A percentile compares a stretch with the other conserved stretches of the same genome.
These are phyloP conservation scores for Microcera coccophila DNA, from an alignment of 2,329 filamentous ascomycete genomes.

Conservation along the genomic window DNA sequence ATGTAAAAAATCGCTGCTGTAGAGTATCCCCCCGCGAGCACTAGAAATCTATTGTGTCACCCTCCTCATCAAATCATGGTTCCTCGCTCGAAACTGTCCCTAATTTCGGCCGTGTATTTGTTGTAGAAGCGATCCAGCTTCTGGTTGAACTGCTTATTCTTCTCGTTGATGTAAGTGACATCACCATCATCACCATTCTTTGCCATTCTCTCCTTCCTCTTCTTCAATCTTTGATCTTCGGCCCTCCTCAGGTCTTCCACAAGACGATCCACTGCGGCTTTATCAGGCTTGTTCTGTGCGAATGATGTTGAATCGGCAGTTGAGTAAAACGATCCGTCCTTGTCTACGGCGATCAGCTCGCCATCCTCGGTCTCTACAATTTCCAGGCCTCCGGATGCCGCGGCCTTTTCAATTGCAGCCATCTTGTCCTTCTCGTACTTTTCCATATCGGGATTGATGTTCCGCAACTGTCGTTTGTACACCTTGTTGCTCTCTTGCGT, in stretches of 20 bases:
- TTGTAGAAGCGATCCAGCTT: slow-evolving; percentile 96
- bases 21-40: slow-evolving; percentile 18
- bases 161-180: slow-evolving; percentile 98
- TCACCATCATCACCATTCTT: slow-evolving; percentile 82
- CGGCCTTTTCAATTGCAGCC: slow-evolving; percentile 77
- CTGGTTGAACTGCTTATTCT: slow-evolving; percentile 99
- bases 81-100: slow-evolving; percentile 95
- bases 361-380: slow-evolving; percentile 95
- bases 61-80: slow-evolving; percentile 72
- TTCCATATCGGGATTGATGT: slow-evolving; percentile 72
- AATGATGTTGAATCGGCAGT: slow-evolving; percentile 80
- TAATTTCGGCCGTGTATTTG: slow-evolving; percentile 95
- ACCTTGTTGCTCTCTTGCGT: slow-evolving; percentile 82
- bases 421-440: slow-evolving; percentile 85
- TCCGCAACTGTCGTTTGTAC: slow-evolving; percentile 85
- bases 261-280: slow-evolving; percentile 80
- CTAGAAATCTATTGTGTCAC: slow-evolving; percentile 11
- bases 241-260: slow-evolving; percentile 84
- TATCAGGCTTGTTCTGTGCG: slow-evolving; percentile 79
- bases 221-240: slow-evolving; percentile 81
- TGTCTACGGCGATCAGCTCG: slow-evolving; percentile 90
- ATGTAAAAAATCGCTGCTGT: slow-evolving; percentile 33
- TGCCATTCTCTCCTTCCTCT: slow-evolving; percentile 73
- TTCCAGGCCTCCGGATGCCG: slow-evolving; percentile 78
- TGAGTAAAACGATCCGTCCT: slow-evolving; percentile 85